Percentiles rank a stretch among this genome's conserved stretches.
Evolutionary conservation across 495 filamentous ascomycete species (phyloP).

Genomic region (Neurospora sublineolata): DNA sequence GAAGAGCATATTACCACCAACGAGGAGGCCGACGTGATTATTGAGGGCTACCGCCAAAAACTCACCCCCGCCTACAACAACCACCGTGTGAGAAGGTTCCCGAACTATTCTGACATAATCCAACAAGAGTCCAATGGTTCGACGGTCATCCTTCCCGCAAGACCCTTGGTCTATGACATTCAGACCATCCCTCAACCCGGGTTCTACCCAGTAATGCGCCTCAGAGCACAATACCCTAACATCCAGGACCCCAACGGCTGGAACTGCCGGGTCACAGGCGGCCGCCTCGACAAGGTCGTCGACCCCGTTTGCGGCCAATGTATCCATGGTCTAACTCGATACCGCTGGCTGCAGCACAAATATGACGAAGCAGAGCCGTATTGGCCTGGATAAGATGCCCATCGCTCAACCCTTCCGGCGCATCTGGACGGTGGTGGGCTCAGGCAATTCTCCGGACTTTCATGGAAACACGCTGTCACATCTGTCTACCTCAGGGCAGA

Average conservation of each 20-base stretch:
- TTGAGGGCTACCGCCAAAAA: too few species aligned
- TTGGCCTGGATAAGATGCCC: too few species aligned
- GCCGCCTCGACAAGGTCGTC: neutral
- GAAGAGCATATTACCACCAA: too few species aligned
- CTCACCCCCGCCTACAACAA: too few species aligned
- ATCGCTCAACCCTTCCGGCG: too few species aligned
- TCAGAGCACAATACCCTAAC: neutral
- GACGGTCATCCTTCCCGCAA: too few species aligned
- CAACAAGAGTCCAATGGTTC: too few species aligned
- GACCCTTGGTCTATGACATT: too few species aligned
- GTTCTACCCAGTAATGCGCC: neutral
- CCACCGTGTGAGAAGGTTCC: too few species aligned
- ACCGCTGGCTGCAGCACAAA: neutral
- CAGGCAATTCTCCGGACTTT: neutral
- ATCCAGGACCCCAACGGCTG: neutral
- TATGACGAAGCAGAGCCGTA: neutral
- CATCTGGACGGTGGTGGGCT: neutral
- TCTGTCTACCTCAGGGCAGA: too few species aligned
- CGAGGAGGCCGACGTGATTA: too few species aligned
- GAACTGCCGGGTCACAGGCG: neutral
- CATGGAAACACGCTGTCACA: neutral
- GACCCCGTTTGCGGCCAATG: neutral
- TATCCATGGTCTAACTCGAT: neutral
- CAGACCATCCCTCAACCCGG: neutral
- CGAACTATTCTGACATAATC: too few species aligned